Base-by-base conservation (phyloP, 495 filamentous ascomycete species). In the Lentithecium fluviatile region DNA sequence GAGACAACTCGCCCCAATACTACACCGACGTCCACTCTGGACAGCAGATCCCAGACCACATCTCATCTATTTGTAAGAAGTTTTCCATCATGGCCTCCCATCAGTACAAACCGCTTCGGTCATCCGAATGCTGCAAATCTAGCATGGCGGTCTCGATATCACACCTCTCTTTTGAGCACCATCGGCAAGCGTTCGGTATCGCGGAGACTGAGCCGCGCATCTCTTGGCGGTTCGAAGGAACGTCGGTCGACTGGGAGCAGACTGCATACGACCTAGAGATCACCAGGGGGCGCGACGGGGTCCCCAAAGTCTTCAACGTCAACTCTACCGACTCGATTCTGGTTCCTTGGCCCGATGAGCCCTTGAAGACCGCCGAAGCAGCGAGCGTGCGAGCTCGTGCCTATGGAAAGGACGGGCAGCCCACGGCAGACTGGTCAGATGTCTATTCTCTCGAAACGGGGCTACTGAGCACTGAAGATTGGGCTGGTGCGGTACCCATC, bases 271-370 rank as follows among this genome's bases (percentile, higher is more conserved):
- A 59, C 45, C 23, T 59, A n/a, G 56, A 59, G 20, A 45, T 52
- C 20, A 59, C 47, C 19, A 26, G 52, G 6, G 40, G 56, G 15
- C 36, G 8, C 21, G 37, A 59, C 34, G 47, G 56, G 6, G 21
- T 45, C 13, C 56, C 46, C 1, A 50, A 59, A 6, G 34, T 45
- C 11, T 50, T 52, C 45, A 50, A 52, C 37, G 15, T 40, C 43
- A 52, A 50, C 21, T 59, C 56, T 5, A 25, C 56, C 36, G 56
- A 59, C 4, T 59, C 56, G 21, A 45, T 59, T 20, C 47, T 59
- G 19, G 46, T 59, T 38, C 56, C 56, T 15, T 59, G 56, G 56
- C 56, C 56, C 2, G 45, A 51, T 40, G 26, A n/a, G 24, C 40
- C 56, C 6, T 45, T 59, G 6, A 21, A 17, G 25, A 51, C 29